These are phyloP conservation scores for Trichoderma afroharzianum DNA, from an alignment of 2,329 filamentous ascomycete species.

Conservation along the genomic window DNA sequence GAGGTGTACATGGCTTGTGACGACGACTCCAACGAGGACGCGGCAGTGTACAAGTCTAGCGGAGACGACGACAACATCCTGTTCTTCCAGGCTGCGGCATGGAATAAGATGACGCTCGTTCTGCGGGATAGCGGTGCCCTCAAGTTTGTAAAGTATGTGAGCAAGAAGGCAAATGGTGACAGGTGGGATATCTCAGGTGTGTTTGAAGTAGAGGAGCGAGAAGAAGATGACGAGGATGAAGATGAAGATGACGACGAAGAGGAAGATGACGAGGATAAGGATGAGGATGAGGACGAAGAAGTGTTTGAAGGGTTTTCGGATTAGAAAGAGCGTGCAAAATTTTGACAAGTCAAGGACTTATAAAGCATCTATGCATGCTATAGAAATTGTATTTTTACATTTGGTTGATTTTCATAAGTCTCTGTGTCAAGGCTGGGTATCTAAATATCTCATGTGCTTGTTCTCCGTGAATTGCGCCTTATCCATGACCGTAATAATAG, in stretches of 20 bases:
- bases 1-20: slow-evolving; percentile 94
- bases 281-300: slow-evolving; percentile 49
- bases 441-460: not conserved
- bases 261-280: slow-evolving; percentile 45
- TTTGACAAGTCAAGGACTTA: not conserved
- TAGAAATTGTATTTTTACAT: not conserved
- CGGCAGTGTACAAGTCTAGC: slow-evolving; percentile 79
- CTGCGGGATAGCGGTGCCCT: slow-evolving; percentile 81
- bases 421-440: not conserved
- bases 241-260: slow-evolving; percentile 32
- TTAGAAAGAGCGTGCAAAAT: slow-evolving; percentile 18
- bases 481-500: not conserved
- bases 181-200: slow-evolving; percentile 85
- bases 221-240: slow-evolving; percentile 35
- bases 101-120: slow-evolving; percentile 92
- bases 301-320: slow-evolving; percentile 58
- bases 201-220: slow-evolving; percentile 65
- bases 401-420: not conserved
- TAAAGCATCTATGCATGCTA: not conserved
- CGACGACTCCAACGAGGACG: slow-evolving; percentile 67
- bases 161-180: slow-evolving; percentile 75
- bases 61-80: slow-evolving; percentile 71
- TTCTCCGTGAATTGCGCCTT: not conserved
- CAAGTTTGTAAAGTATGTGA: slow-evolving; percentile 96
- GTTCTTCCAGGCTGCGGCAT: slow-evolving; percentile 62